These are phyloP conservation scores for Aquilaria sinensis DNA, from an alignment of 345 rosid species.

Conservation along the genomic window DNA sequence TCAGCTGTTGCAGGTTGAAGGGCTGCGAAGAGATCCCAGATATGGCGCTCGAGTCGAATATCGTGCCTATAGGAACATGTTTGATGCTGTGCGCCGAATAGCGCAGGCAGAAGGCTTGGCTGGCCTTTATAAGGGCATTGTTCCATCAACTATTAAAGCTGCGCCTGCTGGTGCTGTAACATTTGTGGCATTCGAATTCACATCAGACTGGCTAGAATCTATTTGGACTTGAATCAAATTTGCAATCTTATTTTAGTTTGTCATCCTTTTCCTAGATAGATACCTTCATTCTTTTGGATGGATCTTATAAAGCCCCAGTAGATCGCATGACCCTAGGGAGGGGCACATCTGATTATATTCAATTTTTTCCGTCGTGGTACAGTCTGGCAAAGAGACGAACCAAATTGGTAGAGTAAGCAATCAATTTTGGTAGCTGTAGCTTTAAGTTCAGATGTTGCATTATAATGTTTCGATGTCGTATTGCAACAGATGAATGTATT, in stretches of 20 bases:
- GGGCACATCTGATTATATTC: no score
- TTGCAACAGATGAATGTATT: no score
- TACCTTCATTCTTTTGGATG: conserved; percentile 23
- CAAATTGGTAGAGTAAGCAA: no score
- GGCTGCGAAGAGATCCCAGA: conserved; percentile 75
- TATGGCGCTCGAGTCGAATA: conserved; percentile 84
- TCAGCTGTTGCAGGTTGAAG: conserved; percentile 64
- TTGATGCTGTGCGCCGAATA: conserved; percentile 64
- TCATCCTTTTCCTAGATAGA: conserved; percentile 8
- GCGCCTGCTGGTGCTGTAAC: conserved; percentile 99
- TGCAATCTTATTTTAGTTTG: conserved; percentile 11
- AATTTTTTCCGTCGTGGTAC: conserved; percentile 1
- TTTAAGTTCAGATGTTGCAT: no score
- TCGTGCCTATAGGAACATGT: conserved; percentile 70
- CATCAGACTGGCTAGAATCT: conserved; percentile 88
- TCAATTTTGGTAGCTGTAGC: no score
- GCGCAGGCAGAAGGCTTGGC: conserved; percentile 66
- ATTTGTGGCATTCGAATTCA: conserved; percentile 71
- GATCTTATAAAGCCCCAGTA: conserved; percentile 9
- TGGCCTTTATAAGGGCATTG: conserved; percentile 90
- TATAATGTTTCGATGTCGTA: no score
- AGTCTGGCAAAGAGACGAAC: background rate
- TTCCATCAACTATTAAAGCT: conserved; percentile 93
- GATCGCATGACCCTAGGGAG: background rate
- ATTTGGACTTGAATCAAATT: conserved; percentile 30